These are phyloP conservation scores for Microdochium paspali DNA, from an alignment of 2,329 filamentous ascomycete genomes.

Conservation along the genomic window DNA sequence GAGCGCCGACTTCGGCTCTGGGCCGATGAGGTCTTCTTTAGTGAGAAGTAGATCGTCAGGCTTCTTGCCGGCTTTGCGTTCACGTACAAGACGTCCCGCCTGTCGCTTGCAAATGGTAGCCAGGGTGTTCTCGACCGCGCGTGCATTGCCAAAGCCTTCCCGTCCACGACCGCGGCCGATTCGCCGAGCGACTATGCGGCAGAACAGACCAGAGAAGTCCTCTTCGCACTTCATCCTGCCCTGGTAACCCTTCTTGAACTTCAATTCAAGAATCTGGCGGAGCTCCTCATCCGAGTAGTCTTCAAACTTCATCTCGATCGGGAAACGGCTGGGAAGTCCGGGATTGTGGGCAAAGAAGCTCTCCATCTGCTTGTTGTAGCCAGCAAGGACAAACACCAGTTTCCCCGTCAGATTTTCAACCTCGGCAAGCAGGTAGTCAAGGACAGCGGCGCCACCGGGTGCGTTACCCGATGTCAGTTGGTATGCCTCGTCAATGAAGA, in stretches of 20 bases:
- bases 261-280: slow-evolving; percentile 45
- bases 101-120: slow-evolving; percentile 47
- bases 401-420: slow-evolving; percentile 64
- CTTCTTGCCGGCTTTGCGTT: slow-evolving; percentile 27
- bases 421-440: slow-evolving; percentile 64
- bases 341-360: slow-evolving; percentile 66
- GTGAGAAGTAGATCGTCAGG: slow-evolving; percentile 52
- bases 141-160: slow-evolving; percentile 65
- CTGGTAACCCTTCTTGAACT: slow-evolving; percentile 43
- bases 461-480: slow-evolving; percentile 55
- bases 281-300: slow-evolving; percentile 63
- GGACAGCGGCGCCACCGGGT: slow-evolving; percentile 46
- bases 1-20: slow-evolving; percentile 48
- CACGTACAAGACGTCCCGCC: slow-evolving; percentile 38
- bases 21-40: slow-evolving; percentile 63
- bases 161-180: slow-evolving; percentile 53
- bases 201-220: slow-evolving; percentile 49
- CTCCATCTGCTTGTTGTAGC: slow-evolving; percentile 69
- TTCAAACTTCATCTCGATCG: slow-evolving; percentile 52
- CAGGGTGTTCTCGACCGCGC: slow-evolving; percentile 55
- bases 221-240: slow-evolving; percentile 49
- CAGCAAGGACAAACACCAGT: slow-evolving; percentile 62
- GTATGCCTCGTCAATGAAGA: slow-evolving; percentile 77
- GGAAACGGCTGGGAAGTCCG: slow-evolving; percentile 61
- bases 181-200: slow-evolving; percentile 51